Base-by-base conservation (phyloP, 768 basidiomycete genomes). In the Leccinum rimulosum region DNA sequence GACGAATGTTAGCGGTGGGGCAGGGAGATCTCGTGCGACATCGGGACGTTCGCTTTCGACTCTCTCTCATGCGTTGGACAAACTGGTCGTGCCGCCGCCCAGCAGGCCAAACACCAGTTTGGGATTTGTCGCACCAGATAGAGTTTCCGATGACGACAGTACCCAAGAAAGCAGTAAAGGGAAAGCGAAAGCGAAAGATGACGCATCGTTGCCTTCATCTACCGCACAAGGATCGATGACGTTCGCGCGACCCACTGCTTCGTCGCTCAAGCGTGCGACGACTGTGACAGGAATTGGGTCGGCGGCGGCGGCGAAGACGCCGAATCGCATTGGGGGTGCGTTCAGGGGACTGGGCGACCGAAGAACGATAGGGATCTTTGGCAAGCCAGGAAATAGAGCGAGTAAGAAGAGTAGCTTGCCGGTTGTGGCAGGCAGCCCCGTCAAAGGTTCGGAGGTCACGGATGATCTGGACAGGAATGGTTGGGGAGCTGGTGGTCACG, bases 21-120 rank as follows among this genome's bases (percentile, higher is more conserved):
- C 28, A 15, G 58, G 45, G 7, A 52, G 50, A 33, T 35, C 64
- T 30, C 57, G 53, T 14, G 40, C 36, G 27, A 38, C 52, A 6
- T 52, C 64, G 0, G 64, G 66, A 11, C 64, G 83, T 4, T 82
- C 86, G 0, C 70, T 91, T n/a, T 83, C 84, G 5, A 87, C 80
- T 6, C 75, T 91, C 12, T 83, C 86, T 9, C 80, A 78, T 61
- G 89, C 90, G 3, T 74, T 92, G 28, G 85, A 90, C 67, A 88
- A 85, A 66, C 27, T 27, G 17, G 78, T 79, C 28, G 81, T 83
- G 70, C 88, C 85, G 0, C 80, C 85, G 2, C 89, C 87, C 3
- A 27, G 77, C 25, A 71, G 88, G 45, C 88, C 89, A 1, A 88
- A 81, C 55, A 88, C 88, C 2, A 88, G 85, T 58, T 72, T 90